Base-by-base conservation (phyloP, 805 yeast species). In the Jamesozyma hellenica region DNA sequence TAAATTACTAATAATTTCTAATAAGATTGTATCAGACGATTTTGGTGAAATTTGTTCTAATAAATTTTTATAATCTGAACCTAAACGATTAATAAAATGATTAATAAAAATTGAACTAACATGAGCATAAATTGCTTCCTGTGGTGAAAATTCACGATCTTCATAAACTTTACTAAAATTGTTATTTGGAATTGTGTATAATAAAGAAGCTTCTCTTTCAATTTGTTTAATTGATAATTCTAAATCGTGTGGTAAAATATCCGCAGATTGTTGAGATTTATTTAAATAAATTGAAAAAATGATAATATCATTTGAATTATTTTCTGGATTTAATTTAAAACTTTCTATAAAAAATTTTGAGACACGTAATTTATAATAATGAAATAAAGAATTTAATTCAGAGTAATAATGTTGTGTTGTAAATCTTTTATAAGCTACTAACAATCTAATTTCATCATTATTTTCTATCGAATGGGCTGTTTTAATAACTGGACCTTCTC, bases 261-360 rank as follows among this genome's bases (percentile, higher is more conserved):
- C 64, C 41, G 62, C 60, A 4, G 64, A 62, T 47, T 72, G 78
- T 27, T 74, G 67, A 17, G 67, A 60, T 42, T 84, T 81, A 35
- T 75, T 75, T 55, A 90, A 72, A 63, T 92, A 92, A 70, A 87
- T 74, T 29, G 96, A 87, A 53, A 87, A 75, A 39, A 90, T 73
- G 18, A 95, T 80, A 47, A 80, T 74, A 38, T 95, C 95, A 57
- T 88, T 86, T 49, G 88, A 71, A 26, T 46, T 34, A 25, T 18
- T 31, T 46, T 87, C 69, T 28, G 34, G 35, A 29, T 47, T 40
- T 19, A 41, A n/a, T 34, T 43, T 45, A 60, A 90, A 92, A 60
- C 88, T 92, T 63, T 90, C 98, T 42, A 92, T 87, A 58, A 88
- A 92, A 65, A 87, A 87, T 61, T 96, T 77, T 37, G 92, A 78